phyloP scores from a whole-genome alignment of 768 basidiomycete species.

The Crucibulum laeve region DNA sequence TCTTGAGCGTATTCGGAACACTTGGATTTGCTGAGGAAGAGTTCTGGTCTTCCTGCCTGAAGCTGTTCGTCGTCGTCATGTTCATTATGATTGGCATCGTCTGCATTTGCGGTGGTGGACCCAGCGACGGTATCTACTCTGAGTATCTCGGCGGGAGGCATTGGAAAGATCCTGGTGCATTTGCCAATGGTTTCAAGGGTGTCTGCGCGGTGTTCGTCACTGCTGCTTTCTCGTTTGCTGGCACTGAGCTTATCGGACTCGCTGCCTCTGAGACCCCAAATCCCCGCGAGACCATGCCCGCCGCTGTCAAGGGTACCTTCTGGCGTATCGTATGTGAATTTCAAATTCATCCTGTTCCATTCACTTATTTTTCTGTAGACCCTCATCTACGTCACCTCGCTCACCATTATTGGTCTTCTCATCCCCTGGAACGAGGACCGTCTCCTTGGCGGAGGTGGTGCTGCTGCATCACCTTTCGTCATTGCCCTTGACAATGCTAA shows the following conservation, averaged over 20 bases:
- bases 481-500: slow-evolving; percentile 34
- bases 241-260: slow-evolving; percentile 42
- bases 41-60: slow-evolving; percentile 48
- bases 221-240: slow-evolving; percentile 42
- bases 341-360: neutral
- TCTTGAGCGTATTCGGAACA: slow-evolving; percentile 37
- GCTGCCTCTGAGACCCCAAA: slow-evolving; percentile 44
- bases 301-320: slow-evolving; percentile 43
- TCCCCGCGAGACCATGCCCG: slow-evolving; percentile 37
- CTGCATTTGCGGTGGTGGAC: slow-evolving; percentile 39
- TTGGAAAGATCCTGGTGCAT: slow-evolving; percentile 35
- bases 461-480: slow-evolving; percentile 42
- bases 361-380: slow-evolving; percentile 19
- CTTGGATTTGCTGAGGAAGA: slow-evolving; percentile 45
- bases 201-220: slow-evolving; percentile 43
- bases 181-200: slow-evolving; percentile 43
- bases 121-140: slow-evolving; percentile 26
- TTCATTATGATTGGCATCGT: slow-evolving; percentile 41
- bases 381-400: slow-evolving; percentile 38
- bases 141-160: slow-evolving; percentile 32
- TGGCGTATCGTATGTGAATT: slow-evolving; percentile 37
- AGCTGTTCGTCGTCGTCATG: slow-evolving; percentile 39
- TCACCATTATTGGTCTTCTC: slow-evolving; percentile 38
- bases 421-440: slow-evolving; percentile 31
- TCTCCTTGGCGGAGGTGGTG: slow-evolving; percentile 31